Evolutionary conservation across 2,329 filamentous ascomycete genomes (phyloP), one percentile per base, ranked within the genome.

Genomic region (Ceratocystis papillata): DNA sequence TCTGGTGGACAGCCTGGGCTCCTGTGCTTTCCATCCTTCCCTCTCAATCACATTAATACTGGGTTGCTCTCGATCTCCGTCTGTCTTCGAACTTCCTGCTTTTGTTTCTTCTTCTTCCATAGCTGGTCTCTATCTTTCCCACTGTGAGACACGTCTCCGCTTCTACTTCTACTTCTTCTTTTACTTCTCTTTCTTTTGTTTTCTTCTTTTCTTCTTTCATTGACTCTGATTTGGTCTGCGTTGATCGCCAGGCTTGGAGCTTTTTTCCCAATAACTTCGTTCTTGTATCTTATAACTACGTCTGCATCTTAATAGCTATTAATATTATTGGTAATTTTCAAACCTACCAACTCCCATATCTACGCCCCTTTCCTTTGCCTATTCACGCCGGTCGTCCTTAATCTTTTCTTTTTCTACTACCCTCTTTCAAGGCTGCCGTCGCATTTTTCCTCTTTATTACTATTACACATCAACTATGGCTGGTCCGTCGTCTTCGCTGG

Each of bases 401-500:
- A 46, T 53, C 28, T 59, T 33, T 20, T 61, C 15, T 37, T 64
- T 68, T 67, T 30, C 5, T 48, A 20, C 15, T 15, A 7, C 25
- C 17, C 22, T 50, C 25, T 20, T 53, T 25, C 28, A n/a, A 48
- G 7, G 22, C 61, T 30, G 30, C 22, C 2, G 48, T 44, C 44
- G 53, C 41, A 64, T 64, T 68, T 68, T 80, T 79, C 71, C 15
- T 10, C 44, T 60, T 12, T 20, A 37, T 50, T 30, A 46, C 45
- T 4, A 44, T 15, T 30, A 48, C 20, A 41, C 25, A 33, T 45
- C 41, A 30, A 50, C 15, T 12, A 48, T 63, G 61, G 25, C 61
- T 37, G 15, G 15, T 28, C 25, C 45, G 1, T n/a, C 79, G 69
- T 77, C 80, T 76, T 79, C 79, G 82, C 82, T 77, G 80, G 82